Evolutionary conservation across 768 basidiomycete genomes (phyloP), one percentile per base, ranked within the genome.

Genomic region (Boletus coccyginus): DNA sequence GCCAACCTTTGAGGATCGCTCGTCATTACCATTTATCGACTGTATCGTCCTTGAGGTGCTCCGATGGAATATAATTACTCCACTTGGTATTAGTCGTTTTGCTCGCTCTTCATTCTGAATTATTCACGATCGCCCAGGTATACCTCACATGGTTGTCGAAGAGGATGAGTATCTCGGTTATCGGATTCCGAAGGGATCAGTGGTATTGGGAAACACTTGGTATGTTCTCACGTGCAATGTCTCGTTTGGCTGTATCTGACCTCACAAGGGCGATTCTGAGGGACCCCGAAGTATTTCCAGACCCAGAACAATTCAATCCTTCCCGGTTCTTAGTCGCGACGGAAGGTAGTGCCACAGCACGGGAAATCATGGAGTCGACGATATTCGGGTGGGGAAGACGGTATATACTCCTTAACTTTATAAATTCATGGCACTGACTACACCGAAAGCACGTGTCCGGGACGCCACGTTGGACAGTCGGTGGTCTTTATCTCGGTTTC

Each of bases 111-210:
- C 27, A 27, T 31, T 32, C 21, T 1, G 21, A 8, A 19, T 46
- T 16, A 8, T 27, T 57, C n/a, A 57, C 5, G 12, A 3, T 21
- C 3, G 60, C 5, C 51, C 72, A 53, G 80, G 79, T 9, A 40
- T 62, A 17, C 62, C 61, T 21, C 61, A 62, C 21, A 77, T 78
- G 56, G 70, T 71, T 13, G 80, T 75, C 50, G 56, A 62, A 19
- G 62, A 58, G 7, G 62, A 57, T 16, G 55, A 55, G 13, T 58
- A 52, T 12, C 51, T 58, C 6, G 78, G 75, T 2, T 77, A 54
- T 33, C 39, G 13, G 17, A 54, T 54, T 14, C 46, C 53, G 8
- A 54, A 54, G 35, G 45, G 24, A 33, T 40, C 53, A 7, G 19
- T 10, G 7, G 27, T 53, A 27, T 8, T 41, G 19, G 52, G 52